Evolutionary conservation across 78 protist species (phyloP), one percentile per base, ranked within the genome.

Genomic region (Diacronema lutheri): DNA sequence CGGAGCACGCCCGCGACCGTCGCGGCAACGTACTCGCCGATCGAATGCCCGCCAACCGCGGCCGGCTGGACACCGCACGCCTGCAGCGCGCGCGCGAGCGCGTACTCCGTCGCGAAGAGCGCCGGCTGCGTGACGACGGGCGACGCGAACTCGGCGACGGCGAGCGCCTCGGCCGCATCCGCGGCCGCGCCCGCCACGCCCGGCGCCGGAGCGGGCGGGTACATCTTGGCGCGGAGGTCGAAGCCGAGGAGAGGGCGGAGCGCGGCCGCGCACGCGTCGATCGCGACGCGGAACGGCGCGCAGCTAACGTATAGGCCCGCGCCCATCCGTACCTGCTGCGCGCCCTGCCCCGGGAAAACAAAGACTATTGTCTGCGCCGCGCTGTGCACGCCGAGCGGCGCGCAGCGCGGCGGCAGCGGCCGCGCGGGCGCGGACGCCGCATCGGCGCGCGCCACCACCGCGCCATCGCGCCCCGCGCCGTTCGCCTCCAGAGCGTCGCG

Each of bases 11-110:
- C 76, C 65, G 60, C 58, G 40, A 83, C 79, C 62, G 73, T 80
- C 25, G 87, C 87, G 37, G 87, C 87, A 35, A 66, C 87, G 38
- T 60, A 83, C 66, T 83, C 87, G 50, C 87, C 87, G 65, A 83
- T 83, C 35, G 82, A 71, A 64, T 83, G 87, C 65, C 87, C 87
- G 31, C 77, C 87, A 20, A 83, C 9, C 41, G 80, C 77, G 56
- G 57, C 37, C 26, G 87, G 87, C 20, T 4, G 2, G 44, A 83
- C 35, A 55, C 87, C 87, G 46, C 3, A 5, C 37, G 60, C 20
- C 64, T 66, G 13, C 40, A 83, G 79, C 79, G 57, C 41, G 26
- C 14, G n/a, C 40, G 79, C 80, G 33, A 83, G 46, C n/a, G 76
- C 62, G 37, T 60, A 40, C 60, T 83, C 87, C 26, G 73, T 80